Base-by-base conservation (phyloP, 352 stramenopile genomes). In the Sclerospora graminicola region DNA sequence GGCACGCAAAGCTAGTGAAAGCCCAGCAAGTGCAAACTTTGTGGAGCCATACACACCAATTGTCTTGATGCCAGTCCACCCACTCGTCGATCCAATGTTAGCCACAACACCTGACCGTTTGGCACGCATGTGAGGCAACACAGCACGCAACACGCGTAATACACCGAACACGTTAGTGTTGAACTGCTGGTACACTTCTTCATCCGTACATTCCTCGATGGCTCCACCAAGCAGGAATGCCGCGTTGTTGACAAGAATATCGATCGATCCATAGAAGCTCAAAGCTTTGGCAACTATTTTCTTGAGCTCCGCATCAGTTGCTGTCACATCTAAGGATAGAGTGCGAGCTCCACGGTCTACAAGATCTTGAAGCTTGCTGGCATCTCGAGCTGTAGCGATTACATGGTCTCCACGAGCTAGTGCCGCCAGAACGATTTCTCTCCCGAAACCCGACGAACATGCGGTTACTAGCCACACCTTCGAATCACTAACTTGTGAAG, bases 391-490 rank as follows among this genome's bases (percentile, higher is more conserved):
- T 15, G 67, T 79, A 10, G 63, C 64, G 23, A 76, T 74, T 13
- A 80, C 67, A n/a, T 39, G 46, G 37, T 77, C 61, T 41, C 67
- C 64, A 6, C 56, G 61, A 23, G 57, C 59, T n/a, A 70, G 59
- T 2, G 62, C 64, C 0, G 57, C 60, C 15, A 76, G 32, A 0
- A 69, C 62, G 19, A 77, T 69, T 13, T 67, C 64, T 21, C 52
- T 58, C n/a, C 64, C 64, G 33, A 77, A 68, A 23, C 67, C 67
- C 1, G 59, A 68, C 6, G 67, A 80, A 35, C 64, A 72, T 13
- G 61, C 67, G 7, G 64, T 80, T 39, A 80, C 69, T 15, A 80
- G 48, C 64, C 64, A 76, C 26, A 80, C 61, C 48, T 75, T 75
- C 14, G 44, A 16, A 33, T 5, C 9, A 7, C 45, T 28, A 16